Evolutionary conservation across 108 stramenopile species (phyloP), one percentile per base, ranked within the genome.

Genomic region (Skeletonema tropicum): DNA sequence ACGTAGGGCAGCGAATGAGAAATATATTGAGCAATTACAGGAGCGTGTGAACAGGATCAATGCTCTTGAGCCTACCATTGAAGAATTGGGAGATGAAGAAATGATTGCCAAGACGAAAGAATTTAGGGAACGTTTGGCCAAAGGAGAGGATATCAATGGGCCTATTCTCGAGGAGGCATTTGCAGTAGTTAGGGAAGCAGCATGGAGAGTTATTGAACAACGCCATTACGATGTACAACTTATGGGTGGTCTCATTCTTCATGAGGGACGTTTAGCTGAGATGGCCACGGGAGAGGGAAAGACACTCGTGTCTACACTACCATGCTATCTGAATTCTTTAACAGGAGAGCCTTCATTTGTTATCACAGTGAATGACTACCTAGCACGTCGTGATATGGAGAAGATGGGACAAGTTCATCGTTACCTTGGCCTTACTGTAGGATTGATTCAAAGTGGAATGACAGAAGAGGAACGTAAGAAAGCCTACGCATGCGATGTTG

Each of bases 241-340:
- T 8, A 52, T 97, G 59, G 97, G 94, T 57, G 98, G 97, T 45
- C 70, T 98, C 61, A 87, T 94, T 41, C 77, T 98, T 23, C 92
- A 97, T 72, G 96, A 96, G 64, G 96, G 97, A 15, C 76, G 90
- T 57, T 74, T 97, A 13, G 95, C 95, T 8, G 97, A 98, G 82
- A 98, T 98, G 98, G 95, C 95, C 33, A 97, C 98, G 6, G 98
- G 98, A 61, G 98, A 98, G 84, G 98, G 98, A 33, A 98, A 98
- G 82, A 97, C 98, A 8, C 79, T 98, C 4, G 97, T 97, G 52
- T 90, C 95, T 9, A 97, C 96, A 3, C 71, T 97, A 21, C 97
- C 98, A 3, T 80, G 79, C 29, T 97, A 96, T 67, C 70, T 93
- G 36, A 94, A 97, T 74, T 93, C 96, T 0, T 73, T 97, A 57